phyloP scores from a whole-genome alignment of 129 eudicot species.

The Rutidosis leptorrhynchoides region DNA sequence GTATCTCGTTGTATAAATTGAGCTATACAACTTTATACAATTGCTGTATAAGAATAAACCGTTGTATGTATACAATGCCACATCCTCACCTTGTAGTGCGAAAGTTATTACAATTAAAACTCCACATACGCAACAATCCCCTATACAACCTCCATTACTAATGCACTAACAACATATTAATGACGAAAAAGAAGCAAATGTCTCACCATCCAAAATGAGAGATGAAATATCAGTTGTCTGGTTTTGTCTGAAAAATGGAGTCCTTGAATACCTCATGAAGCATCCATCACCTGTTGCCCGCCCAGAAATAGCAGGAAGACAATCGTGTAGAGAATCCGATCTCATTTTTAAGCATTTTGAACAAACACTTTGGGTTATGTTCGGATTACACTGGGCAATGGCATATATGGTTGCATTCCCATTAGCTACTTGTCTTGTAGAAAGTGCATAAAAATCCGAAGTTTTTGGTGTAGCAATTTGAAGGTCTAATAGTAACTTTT shows the following conservation, averaged over 20 bases:
- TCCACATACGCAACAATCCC: too few species aligned
- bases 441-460: slow-evolving; percentile 40
- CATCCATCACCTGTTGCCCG: slow-evolving; percentile 44
- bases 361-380: slow-evolving; percentile 41
- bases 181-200: background rate
- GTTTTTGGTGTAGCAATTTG: slow-evolving; percentile 42
- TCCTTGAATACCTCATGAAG: slow-evolving; percentile 48
- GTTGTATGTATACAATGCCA: too few species aligned
- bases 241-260: slow-evolving; percentile 34
- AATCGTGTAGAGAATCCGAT: slow-evolving; percentile 28
- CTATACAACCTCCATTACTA: too few species aligned
- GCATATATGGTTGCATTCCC: slow-evolving; percentile 37
- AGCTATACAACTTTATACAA: too few species aligned
- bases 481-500: slow-evolving; percentile 39
- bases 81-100: too few species aligned
- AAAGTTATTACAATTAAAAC: too few species aligned
- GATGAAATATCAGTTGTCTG: slow-evolving; percentile 37
- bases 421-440: slow-evolving; percentile 25
- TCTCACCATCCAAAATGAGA: slow-evolving; percentile 40
- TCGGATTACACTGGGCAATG: slow-evolving; percentile 43
- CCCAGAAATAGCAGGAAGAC: slow-evolving; percentile 44
- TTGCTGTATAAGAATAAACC: too few species aligned
- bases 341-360: slow-evolving; percentile 43
- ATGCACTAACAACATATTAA: background rate
- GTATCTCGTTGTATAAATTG: too few species aligned